Evolutionary conservation across 305 asterid genomes (phyloP).

Genomic region (Fraxinus angustifolia): DNA sequence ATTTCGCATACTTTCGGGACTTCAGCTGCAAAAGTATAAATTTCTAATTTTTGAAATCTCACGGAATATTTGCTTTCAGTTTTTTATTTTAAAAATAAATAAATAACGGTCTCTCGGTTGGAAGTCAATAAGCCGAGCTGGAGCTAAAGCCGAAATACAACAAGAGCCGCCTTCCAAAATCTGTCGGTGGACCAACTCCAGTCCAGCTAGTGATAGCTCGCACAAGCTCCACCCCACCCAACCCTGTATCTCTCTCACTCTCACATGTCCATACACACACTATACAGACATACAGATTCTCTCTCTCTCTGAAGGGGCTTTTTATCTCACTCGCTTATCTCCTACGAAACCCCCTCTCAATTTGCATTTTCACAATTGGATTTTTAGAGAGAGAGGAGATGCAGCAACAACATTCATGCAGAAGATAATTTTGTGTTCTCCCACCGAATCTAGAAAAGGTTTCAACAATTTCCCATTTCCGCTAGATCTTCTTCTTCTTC

Average conservation of each 20-base stretch:
- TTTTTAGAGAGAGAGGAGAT: slow-evolving; percentile 14
- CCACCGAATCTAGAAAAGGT: slow-evolving; percentile 33
- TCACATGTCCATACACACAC: slow-evolving; percentile 16
- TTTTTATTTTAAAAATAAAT: not conserved
- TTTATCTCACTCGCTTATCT: slow-evolving; percentile 47
- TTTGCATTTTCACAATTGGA: slow-evolving; percentile 20
- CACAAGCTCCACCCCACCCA: slow-evolving; percentile 2
- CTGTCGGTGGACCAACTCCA: slow-evolving; percentile 45
- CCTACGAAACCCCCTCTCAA: slow-evolving; percentile 46
- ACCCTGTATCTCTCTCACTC: slow-evolving; percentile 11
- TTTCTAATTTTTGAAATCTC: not conserved
- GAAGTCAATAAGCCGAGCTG: not conserved
- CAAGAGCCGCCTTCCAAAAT: slow-evolving; percentile 19
- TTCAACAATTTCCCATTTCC: slow-evolving; percentile 14
- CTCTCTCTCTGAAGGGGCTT: slow-evolving; percentile 11
- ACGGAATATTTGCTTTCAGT: not conserved
- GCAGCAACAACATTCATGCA: slow-evolving; percentile 24
- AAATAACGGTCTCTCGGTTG: not conserved
- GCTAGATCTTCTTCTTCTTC: slow-evolving; percentile 1
- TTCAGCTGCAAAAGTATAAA: not conserved
- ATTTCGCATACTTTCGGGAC: not conserved
- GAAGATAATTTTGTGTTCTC: slow-evolving; percentile 23
- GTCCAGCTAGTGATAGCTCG: not conserved
- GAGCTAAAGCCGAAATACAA: slow-evolving; percentile 17
- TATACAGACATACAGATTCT: not conserved